phyloP scores from a whole-genome alignment of 1,139 yeast genomes.

The Candida frijolesensis region DNA sequence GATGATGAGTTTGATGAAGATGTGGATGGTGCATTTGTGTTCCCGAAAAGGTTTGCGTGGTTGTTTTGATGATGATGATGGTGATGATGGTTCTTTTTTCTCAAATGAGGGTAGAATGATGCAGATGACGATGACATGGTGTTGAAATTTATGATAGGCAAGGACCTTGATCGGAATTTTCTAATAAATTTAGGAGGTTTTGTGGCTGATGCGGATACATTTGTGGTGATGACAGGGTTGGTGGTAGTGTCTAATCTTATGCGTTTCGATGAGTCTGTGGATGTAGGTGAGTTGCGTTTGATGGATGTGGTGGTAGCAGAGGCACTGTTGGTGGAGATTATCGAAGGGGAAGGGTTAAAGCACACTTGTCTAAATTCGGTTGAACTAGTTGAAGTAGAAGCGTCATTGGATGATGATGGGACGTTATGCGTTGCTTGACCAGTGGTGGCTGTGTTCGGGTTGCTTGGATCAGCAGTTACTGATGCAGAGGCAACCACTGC shows the following conservation, averaged over 20 bases:
- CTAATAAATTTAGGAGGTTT: constrained; percentile 43
- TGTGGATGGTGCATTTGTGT: constrained; percentile 6
- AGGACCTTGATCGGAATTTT: constrained; percentile 43
- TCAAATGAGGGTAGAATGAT: constrained; percentile 16
- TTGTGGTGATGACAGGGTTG: constrained; percentile 10
- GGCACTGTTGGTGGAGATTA: constrained; percentile 6
- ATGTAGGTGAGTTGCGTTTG: constrained; percentile 17
- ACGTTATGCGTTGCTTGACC: constrained; percentile 4
- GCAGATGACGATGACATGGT: constrained; percentile 18
- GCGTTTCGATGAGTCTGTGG: constrained; percentile 17
- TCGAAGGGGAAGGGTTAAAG: constrained; percentile 24
- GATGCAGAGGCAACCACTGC: neutral
- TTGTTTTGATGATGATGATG: constrained; percentile 8
- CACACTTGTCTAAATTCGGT: constrained; percentile 37
- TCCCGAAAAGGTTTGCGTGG: constrained; percentile 7
- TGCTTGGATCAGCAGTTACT: neutral
- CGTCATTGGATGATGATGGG: constrained; percentile 15
- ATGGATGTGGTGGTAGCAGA: constrained; percentile 14
- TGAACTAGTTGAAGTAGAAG: neutral
- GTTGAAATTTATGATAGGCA: constrained; percentile 38
- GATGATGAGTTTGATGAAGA: constrained; percentile 14
- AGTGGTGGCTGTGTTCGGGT: neutral
- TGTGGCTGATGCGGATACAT: constrained; percentile 7
- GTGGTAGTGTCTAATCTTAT: constrained; percentile 16
- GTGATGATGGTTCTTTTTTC: constrained; percentile 14